Conservation (phyloP, 176 grass and related monocot genomes). For the Cenchrus fungigraminus region DNA sequence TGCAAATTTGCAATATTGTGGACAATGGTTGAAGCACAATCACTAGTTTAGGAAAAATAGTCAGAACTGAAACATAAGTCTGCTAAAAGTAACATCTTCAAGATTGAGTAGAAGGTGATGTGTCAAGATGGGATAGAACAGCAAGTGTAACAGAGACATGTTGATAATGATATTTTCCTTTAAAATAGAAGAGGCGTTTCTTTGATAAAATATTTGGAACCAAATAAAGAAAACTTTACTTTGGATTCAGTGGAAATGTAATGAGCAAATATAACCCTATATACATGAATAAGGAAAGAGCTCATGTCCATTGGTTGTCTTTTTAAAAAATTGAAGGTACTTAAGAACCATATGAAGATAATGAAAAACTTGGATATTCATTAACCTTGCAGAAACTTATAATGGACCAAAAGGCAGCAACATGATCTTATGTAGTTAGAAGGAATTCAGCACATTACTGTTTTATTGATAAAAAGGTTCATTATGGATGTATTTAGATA, state of each 20-base stretch:
- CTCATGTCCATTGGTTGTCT: not conserved
- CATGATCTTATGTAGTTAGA: constrained; percentile 6
- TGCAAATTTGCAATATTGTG: constrained; percentile 4
- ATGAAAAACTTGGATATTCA: not conserved
- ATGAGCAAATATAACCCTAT: not conserved
- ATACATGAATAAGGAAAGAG: not conserved
- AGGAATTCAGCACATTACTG: not conserved
- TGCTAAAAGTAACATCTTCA: not conserved
- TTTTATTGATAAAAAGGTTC: constrained; percentile 6
- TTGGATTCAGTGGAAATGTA: not conserved
- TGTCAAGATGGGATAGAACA: not conserved
- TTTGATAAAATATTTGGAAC: not conserved
- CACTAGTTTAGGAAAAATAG: not conserved
- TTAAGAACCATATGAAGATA: not conserved
- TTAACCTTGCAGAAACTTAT: not conserved
- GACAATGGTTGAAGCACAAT: not conserved
- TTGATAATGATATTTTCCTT: not conserved
- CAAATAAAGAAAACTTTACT: constrained; percentile 7
- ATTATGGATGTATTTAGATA: not conserved
- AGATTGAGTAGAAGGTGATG: not conserved
- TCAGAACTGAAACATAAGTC: not conserved
- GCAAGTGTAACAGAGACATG: not conserved
- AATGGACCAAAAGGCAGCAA: not conserved
- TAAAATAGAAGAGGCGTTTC: not conserved
- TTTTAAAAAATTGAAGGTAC: not conserved